Percentiles rank a stretch among this genome's conserved stretches.
Evolutionary conservation across 202 grass and related monocot genomes (phyloP).

Genomic region (Brachypodium distachyon): DNA sequence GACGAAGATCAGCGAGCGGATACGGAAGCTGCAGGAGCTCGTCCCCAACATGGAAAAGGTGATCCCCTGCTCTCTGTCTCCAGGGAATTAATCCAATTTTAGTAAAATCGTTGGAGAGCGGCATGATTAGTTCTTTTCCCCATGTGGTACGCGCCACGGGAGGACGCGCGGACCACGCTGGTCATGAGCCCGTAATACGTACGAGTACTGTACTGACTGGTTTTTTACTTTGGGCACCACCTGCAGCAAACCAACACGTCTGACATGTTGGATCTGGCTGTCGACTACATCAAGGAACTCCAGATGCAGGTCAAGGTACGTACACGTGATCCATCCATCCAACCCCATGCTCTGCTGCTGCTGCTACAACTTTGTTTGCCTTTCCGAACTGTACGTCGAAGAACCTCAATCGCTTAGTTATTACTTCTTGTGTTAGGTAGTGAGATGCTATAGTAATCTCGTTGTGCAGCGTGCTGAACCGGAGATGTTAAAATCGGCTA

Average conservation of each 20-base stretch:
- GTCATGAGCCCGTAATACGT: too few relatives aligned
- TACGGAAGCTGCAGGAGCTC: constrained; percentile 89
- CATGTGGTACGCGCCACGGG: background rate
- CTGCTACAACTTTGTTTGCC: background rate
- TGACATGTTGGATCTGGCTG: constrained; percentile 95
- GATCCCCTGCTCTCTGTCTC: too few relatives aligned
- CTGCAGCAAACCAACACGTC: constrained; percentile 98
- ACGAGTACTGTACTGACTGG: background rate
- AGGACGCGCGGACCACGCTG: background rate
- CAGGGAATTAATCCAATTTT: background rate
- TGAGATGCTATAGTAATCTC: background rate
- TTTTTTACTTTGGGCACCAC: background rate
- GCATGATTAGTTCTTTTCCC: background rate
- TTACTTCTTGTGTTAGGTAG: too few relatives aligned
- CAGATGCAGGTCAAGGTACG: constrained; percentile 93
- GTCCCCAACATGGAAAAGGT: constrained; percentile 99
- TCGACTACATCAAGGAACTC: constrained; percentile 96
- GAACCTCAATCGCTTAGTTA: too few relatives aligned
- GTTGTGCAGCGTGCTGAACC: background rate
- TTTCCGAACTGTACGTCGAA: too few relatives aligned
- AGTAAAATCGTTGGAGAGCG: background rate
- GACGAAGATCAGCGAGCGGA: constrained; percentile 93
- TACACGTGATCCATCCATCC: background rate
- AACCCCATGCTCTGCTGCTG: background rate
- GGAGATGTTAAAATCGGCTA: background rate